phyloP scores from a whole-genome alignment of 2,329 filamentous ascomycete species.

The Calonectria pauciramosa region DNA sequence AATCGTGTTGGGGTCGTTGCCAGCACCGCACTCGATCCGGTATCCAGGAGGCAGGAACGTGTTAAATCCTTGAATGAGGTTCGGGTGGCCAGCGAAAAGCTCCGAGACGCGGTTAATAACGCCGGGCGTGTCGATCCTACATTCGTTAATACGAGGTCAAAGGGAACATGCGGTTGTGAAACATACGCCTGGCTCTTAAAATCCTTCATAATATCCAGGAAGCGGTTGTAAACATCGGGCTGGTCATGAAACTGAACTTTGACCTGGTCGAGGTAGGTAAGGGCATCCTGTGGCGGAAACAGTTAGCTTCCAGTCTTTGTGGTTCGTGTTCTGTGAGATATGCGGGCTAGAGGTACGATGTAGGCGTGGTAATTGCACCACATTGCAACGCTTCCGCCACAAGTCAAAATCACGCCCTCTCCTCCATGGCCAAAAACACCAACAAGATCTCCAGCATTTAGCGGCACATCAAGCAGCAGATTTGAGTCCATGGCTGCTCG shows the following conservation, averaged over 20 bases:
- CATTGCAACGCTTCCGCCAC: constrained; percentile 33
- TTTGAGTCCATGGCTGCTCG: constrained; percentile 25
- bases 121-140: constrained; percentile 92
- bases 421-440: constrained; percentile 39
- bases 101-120: constrained; percentile 97
- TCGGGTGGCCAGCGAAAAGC: constrained; percentile 95
- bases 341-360: constrained; percentile 40
- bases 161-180: neutral
- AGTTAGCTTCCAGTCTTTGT: constrained; percentile 23
- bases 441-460: constrained; percentile 36
- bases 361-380: constrained; percentile 41
- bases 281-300: constrained; percentile 68
- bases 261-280: constrained; percentile 97
- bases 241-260: constrained; percentile 98
- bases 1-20: constrained; percentile 95
- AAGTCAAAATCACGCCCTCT: constrained; percentile 38
- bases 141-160: constrained; percentile 44
- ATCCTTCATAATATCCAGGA: constrained; percentile 99
- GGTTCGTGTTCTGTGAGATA: neutral
- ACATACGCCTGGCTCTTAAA: constrained; percentile 97
- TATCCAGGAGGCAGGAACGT: constrained; percentile 97
- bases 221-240: constrained; percentile 96
- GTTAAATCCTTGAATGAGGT: constrained; percentile 97
- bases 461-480: constrained; percentile 22
- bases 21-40: constrained; percentile 93